Evolutionary conservation across 2,329 filamentous ascomycete genomes (phyloP).

Genomic region (Fusarium chuoi): DNA sequence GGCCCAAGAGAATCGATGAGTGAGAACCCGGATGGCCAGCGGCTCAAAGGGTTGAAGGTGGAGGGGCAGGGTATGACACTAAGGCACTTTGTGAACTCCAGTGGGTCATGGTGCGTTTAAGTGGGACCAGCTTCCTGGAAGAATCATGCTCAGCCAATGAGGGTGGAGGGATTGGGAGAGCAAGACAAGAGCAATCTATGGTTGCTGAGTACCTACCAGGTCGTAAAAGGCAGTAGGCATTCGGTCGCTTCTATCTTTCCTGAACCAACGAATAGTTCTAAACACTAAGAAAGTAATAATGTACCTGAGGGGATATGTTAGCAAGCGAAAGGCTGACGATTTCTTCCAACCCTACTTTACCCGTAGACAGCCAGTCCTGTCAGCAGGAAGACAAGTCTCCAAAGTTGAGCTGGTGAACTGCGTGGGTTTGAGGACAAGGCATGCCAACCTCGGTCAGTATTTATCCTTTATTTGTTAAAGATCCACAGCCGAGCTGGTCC

Average conservation of each 20-base stretch:
- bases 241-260: not conserved
- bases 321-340: not conserved
- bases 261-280: not conserved
- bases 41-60: slow-evolving; percentile 32
- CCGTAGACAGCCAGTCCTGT: not conserved
- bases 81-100: slow-evolving; percentile 27
- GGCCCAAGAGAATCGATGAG: slow-evolving; percentile 26
- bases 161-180: slow-evolving; percentile 7
- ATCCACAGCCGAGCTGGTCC: not conserved
- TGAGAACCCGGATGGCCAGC: slow-evolving; percentile 48
- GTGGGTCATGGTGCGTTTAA: slow-evolving; percentile 14
- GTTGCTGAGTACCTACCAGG: not conserved
- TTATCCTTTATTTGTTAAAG: not conserved
- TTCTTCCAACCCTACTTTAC: not conserved
- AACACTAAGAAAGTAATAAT: not conserved
- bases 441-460: not conserved
- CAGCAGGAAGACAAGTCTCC: not conserved
- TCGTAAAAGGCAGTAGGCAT: not conserved
- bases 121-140: slow-evolving; percentile 7
- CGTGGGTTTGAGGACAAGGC: not conserved
- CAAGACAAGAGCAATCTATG: not conserved
- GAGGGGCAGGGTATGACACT: slow-evolving; percentile 31
- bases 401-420: not conserved
- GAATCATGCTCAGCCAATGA: slow-evolving; percentile 18
- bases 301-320: not conserved